Evolutionary conservation across 306 rosid genomes (phyloP), one percentile per base, ranked within the genome.

Genomic region (Leucaena leucocephala): DNA sequence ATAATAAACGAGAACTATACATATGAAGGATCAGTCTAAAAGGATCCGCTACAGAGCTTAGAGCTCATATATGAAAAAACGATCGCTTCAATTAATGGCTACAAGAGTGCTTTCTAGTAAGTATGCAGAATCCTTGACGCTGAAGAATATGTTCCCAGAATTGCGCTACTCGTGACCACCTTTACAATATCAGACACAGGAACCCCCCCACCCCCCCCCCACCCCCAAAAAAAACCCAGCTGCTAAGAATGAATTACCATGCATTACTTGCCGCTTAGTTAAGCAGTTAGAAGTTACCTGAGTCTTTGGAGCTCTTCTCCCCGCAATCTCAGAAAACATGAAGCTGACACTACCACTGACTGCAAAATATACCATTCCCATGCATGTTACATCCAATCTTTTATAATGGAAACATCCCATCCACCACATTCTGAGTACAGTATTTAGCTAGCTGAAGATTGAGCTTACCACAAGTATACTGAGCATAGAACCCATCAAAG

Each of bases 401-500:
- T 1, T 27, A 27, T 27, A 27, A 27, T 27, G 27, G 27, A 27
- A 27, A 27, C 27, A 27, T 27, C 27, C 27, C 27, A 27, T 27
- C 27, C 27, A 27, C 27, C 27, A 27, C 27, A 27, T 27, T 27
- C 27, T 27, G 27, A 27, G 27, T 27, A 27, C 27, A 27, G 27
- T 27, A 27, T 72, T 52, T 77, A 54, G 44, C 77, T 34, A 50
- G 82, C 6, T 2, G 45, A 75, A 75, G 72, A 59, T 68, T 17
- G 63, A 71, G 50, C 93, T 88, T 82, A 90, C 94, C 91, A 92
- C 91, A 50, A 85, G 72, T 75, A 88, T 17, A 71, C 91, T 87
- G 55, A 90, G 89, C 48, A 90, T 82, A 77, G 97, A 92, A 52
- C 97, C 97, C 8, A 92, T 88, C 77, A 92, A 88, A 74, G 94